These are phyloP conservation scores for Talaromyces piceae DNA, from an alignment of 2,329 filamentous ascomycete species.

Conservation along the genomic window DNA sequence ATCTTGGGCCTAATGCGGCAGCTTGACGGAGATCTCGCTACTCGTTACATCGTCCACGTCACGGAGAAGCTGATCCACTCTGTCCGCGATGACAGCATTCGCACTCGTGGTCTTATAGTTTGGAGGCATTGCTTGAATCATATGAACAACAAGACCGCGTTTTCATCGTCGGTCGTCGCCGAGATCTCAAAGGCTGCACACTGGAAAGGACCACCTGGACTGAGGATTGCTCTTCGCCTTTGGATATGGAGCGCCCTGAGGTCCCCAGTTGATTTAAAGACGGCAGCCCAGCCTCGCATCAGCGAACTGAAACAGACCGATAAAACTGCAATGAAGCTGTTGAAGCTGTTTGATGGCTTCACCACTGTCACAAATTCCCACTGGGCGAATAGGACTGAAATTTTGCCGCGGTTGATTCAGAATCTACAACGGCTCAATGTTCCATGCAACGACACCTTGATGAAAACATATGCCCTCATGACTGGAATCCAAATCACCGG, in stretches of 20 bases:
- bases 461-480: conserved; percentile 22
- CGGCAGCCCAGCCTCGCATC: conserved; percentile 13
- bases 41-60: conserved; percentile 23
- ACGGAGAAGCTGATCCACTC: conserved; percentile 25
- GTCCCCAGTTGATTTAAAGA: conserved; percentile 14
- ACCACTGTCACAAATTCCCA: conserved; percentile 10
- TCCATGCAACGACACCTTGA: conserved; percentile 24
- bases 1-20: conserved; percentile 13
- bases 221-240: conserved; percentile 23
- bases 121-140: conserved; percentile 24
- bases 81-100: conserved; percentile 11
- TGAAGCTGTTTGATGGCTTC: conserved; percentile 22
- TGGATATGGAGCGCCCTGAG: conserved; percentile 26
- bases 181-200: conserved; percentile 12
- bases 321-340: conserved; percentile 16
- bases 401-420: conserved; percentile 21
- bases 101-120: conserved; percentile 17
- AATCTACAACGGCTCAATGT: conserved; percentile 23
- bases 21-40: conserved; percentile 19
- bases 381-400: conserved; percentile 13
- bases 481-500: conserved; percentile 16
- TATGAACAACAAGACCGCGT: conserved; percentile 15
- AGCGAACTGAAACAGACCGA: conserved; percentile 15
- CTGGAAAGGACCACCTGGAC: conserved; percentile 9
- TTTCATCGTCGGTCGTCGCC: conserved; percentile 20